Conservation (phyloP, 768 basidiomycete species). For the Rhizopogon vulgaris region DNA sequence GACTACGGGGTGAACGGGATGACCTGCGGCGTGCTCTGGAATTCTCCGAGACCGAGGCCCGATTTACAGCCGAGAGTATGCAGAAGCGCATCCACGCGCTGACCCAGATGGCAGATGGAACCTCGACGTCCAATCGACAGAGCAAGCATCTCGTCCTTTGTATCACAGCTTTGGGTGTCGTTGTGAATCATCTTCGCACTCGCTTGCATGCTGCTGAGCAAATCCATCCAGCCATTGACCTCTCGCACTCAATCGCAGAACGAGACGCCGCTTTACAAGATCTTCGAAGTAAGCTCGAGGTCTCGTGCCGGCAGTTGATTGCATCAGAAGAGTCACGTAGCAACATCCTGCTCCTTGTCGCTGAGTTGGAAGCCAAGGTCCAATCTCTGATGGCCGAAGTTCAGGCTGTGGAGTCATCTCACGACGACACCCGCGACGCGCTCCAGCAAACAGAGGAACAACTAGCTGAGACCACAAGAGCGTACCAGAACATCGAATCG, state of each 20-base stretch:
- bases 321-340: constrained; percentile 20
- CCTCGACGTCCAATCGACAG: constrained; percentile 4
- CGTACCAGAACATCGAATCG: constrained; percentile 53
- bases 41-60: constrained; percentile 64
- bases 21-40: constrained; percentile 54
- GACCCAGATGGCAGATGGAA: constrained; percentile 12
- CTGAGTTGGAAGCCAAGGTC: constrained; percentile 30
- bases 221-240: constrained; percentile 5
- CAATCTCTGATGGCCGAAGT: constrained; percentile 25
- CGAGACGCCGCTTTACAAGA: constrained; percentile 13
- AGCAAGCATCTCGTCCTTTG: constrained; percentile 28
- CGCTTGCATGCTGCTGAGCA: constrained; percentile 11
- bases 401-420: constrained; percentile 27
- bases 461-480: constrained; percentile 37
- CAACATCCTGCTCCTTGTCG: constrained; percentile 23
- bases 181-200: constrained; percentile 33
- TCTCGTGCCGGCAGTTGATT: constrained; percentile 29
- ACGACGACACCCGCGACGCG: constrained; percentile 28
- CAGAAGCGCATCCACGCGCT: constrained; percentile 40
- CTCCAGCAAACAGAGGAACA: constrained; percentile 31
- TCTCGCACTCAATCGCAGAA: constrained; percentile 12
- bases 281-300: constrained; percentile 28
- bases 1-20: constrained; percentile 64
- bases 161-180: constrained; percentile 30
- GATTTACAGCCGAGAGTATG: constrained; percentile 55